Percentiles rank a stretch among this genome's conserved stretches.
Conservation (phyloP, 2,329 filamentous ascomycete genomes). For the Bipolaris zeicola region DNA sequence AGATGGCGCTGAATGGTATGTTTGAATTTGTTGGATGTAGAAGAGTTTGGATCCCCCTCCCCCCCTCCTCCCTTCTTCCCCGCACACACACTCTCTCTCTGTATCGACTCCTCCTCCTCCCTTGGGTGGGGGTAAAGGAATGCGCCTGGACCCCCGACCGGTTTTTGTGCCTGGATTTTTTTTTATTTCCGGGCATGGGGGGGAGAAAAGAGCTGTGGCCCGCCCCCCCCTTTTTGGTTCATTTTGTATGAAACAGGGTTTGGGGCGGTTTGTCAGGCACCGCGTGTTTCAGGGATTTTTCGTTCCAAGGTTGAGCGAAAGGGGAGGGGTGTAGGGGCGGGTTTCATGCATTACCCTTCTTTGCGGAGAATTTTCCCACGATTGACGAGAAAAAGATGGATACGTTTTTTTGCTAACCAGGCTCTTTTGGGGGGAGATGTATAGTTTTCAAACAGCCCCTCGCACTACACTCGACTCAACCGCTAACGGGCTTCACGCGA, state of each 20-base stretch:
- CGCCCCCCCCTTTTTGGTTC: background rate
- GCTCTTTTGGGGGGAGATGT: background rate
- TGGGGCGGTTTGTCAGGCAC: background rate
- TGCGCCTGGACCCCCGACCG: too few relatives aligned
- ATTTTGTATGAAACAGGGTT: constrained; percentile 9
- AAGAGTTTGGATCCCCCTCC: too few relatives aligned
- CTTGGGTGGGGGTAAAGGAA: too few relatives aligned
- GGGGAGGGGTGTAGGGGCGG: background rate
- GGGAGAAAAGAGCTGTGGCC: background rate
- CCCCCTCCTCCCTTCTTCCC: too few relatives aligned
- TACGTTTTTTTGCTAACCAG: too few relatives aligned
- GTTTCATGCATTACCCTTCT: too few relatives aligned
- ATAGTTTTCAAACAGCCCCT: constrained; percentile 48
- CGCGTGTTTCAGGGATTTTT: constrained; percentile 3
- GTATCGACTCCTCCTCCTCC: too few relatives aligned
- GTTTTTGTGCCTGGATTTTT: too few relatives aligned
- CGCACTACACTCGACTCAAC: constrained; percentile 61
- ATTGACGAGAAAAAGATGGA: too few relatives aligned
- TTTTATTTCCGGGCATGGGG: too few relatives aligned
- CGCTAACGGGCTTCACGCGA: constrained; percentile 65
- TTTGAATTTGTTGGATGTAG: background rate
- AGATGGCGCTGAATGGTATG: constrained; percentile 16
- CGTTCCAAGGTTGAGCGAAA: background rate
- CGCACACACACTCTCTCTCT: too few relatives aligned
- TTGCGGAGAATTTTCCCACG: too few relatives aligned